Percentiles rank a stretch among this genome's conserved stretches.
phyloP scores from a whole-genome alignment of 352 stramenopile species.

The Globisporangium emineosum region DNA sequence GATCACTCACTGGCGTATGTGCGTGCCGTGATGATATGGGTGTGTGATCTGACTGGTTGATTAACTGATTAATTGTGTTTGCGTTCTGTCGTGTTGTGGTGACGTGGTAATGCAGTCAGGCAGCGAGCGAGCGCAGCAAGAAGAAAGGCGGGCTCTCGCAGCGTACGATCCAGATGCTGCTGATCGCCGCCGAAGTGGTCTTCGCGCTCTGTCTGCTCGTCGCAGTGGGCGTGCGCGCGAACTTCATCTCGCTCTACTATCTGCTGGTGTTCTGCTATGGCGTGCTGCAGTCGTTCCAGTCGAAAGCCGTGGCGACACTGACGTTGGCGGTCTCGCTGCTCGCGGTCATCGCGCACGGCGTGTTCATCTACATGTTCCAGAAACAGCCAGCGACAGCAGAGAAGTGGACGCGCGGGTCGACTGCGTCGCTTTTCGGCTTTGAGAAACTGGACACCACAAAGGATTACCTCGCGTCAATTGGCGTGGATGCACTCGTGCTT shows the following conservation, averaged over 20 bases:
- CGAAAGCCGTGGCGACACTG: constrained; percentile 32
- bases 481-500: constrained; percentile 59
- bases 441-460: constrained; percentile 27
- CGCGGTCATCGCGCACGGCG: constrained; percentile 43
- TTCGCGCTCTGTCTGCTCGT: constrained; percentile 55
- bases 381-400: constrained; percentile 10
- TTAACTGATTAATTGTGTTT: constrained; percentile 2
- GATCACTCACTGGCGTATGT: background rate
- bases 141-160: constrained; percentile 20
- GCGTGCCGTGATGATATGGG: background rate
- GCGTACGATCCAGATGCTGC: constrained; percentile 21
- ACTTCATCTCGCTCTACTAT: constrained; percentile 64
- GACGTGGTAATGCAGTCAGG: constrained; percentile 1
- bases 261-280: constrained; percentile 66
- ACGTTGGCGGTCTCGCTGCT: constrained; percentile 46
- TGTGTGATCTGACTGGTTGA: background rate
- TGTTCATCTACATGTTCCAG: constrained; percentile 26
- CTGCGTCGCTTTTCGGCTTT: constrained; percentile 47
- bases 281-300: constrained; percentile 64
- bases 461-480: constrained; percentile 46
- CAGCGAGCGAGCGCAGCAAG: constrained; percentile 9
- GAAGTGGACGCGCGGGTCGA: constrained; percentile 17
- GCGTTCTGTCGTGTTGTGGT: background rate
- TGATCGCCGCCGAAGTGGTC: constrained; percentile 25
- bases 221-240: constrained; percentile 46